Base-by-base conservation (phyloP, 768 basidiomycete genomes). In the Lactarius sanguifluus region DNA sequence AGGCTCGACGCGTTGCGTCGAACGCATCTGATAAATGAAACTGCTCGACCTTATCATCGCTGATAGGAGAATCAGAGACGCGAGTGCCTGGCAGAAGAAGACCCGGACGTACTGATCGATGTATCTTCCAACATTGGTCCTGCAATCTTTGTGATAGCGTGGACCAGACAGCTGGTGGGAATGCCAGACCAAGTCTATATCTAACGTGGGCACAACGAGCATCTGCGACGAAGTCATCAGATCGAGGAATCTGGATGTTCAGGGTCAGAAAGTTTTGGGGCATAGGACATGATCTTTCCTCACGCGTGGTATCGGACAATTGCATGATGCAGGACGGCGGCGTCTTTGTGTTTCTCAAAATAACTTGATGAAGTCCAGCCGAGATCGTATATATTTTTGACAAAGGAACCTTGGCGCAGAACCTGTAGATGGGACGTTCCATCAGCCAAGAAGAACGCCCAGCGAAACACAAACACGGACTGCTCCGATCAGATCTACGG, bases 121-220 rank as follows among this genome's bases (percentile, higher is more conserved):
- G 40, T 78, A 81, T 25, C 80, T 79, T 0, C 81, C 79, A 3
- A 85, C 67, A 59, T 77, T 79, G 16, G 61, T 74, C 64, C 74
- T 73, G 54, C 83, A 82, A 64, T 87, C 82, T 1, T 66, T 57
- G 5, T 73, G 70, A 70, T 90, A 90, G 43, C 77, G 76, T 2
- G 63, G 65, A 0, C 79, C 78, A 72, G 81, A 77, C 6, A 90
- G 79, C 68, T 90, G 89, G 64, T 91, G 88, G 0, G 87, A 88
- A 69, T 92, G 90, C 89, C 89, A 90, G 5, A 81, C 84, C 23
- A 92, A 77, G 69, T 91, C 90, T 45, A 91, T 89, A 67, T 90
- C 88, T n/a, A 91, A 73, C 1, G 87, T 89, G 13, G 87, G 86
- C 2, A 86, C 85, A 45, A 81, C 77, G 72, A 84, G 81, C 0